Base-by-base conservation (phyloP, 2,329 filamentous ascomycete species). In the Penicillium occitanis region DNA sequence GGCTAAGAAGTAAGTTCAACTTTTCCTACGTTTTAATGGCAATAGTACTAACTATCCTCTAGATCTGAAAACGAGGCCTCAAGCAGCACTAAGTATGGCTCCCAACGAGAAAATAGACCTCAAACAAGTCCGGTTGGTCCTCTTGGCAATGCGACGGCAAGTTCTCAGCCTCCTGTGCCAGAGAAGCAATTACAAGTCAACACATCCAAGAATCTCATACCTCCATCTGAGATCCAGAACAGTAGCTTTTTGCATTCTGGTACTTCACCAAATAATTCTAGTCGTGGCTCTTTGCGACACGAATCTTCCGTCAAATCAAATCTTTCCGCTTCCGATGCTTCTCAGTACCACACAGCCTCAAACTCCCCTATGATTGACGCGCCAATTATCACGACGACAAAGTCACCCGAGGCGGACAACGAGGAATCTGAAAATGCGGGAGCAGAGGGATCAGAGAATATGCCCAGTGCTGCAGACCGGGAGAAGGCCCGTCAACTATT, bases 401-500 rank as follows among this genome's bases (percentile, higher is more conserved):
- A 50, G 53, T 67, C 33, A 53, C 64, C 6, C 2, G 6, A 61
- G 19, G 55, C 17, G 19, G 35, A 57, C 14, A 22, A 61, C 13
- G 71, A 71, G 17, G 60, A 68, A 5, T 48, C 67, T 3, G 71
- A 74, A 28, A 35, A 10, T 48, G 35, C 61, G 5, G 67, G 61
- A 6, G 53, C 65, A 13, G 69, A 74, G 58, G 57, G 57, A 30
- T 63, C 68, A 17, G 69, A 71, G 22, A 69, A 74, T 44, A 69
- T 68, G 3, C 73, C 83, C 4, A 81, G 87, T 1, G 86, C 88
- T 44, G 88, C 91, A 66, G 93, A 97, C 71, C 84, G 86, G 22
- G 87, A 90, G 70, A 91, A 91, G 75, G 95, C 94, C 0, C 86
- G 89, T 71, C 89, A 88, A 73, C 92, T 99, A 48, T 98, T 87